Percentiles rank a stretch among this genome's conserved stretches.
These are phyloP conservation scores for Tolypocladium cylindrosporum DNA, from an alignment of 2,329 filamentous ascomycete species.

Conservation along the genomic window DNA sequence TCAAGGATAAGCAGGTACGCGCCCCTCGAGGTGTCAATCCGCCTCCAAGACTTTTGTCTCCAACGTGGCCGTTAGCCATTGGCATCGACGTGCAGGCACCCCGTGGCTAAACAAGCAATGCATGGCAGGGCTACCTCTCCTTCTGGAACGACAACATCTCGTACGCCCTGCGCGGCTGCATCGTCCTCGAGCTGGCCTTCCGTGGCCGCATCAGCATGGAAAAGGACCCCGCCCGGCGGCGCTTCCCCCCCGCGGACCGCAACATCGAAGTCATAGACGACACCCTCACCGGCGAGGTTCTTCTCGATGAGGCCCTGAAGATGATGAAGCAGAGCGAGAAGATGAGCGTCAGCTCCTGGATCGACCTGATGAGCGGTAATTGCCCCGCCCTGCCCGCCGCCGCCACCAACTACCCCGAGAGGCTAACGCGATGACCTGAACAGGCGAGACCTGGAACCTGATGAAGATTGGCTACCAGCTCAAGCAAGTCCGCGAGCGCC, in stretches of 20 bases:
- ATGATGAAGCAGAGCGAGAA: constrained; percentile 99
- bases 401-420: neutral
- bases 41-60: neutral
- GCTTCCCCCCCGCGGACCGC: constrained; percentile 86
- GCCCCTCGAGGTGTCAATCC: neutral
- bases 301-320: constrained; percentile 95
- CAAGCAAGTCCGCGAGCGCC: constrained; percentile 95
- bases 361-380: constrained; percentile 94
- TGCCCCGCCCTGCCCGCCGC: neutral
- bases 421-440: neutral
- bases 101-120: constrained; percentile 4
- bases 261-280: constrained; percentile 97
- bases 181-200: constrained; percentile 95
- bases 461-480: constrained; percentile 99
- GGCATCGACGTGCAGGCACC: constrained; percentile 2
- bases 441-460: constrained; percentile 98
- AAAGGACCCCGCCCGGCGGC: constrained; percentile 83
- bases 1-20: constrained; percentile 96
- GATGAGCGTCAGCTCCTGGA: constrained; percentile 99
- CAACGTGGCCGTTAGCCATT: neutral
- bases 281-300: constrained; percentile 88
- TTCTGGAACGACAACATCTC: constrained; percentile 99
- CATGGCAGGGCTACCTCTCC: constrained; percentile 77
- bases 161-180: constrained; percentile 93
- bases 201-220: constrained; percentile 97